Conservation (phyloP, 768 basidiomycete species). For the Lactarius evosmus region DNA sequence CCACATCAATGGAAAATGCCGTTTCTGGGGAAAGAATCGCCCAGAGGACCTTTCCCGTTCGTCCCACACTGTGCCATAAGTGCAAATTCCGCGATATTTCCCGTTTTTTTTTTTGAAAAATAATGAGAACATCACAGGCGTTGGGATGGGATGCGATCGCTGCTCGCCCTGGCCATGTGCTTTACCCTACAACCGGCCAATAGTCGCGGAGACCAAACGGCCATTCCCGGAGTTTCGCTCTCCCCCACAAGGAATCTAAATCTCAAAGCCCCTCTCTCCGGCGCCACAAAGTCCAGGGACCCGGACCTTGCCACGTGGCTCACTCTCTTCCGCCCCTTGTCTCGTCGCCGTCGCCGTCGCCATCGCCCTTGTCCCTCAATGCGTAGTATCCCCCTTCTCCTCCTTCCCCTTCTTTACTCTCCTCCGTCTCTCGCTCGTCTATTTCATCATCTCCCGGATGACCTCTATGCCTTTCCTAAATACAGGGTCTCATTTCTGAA, state of each 20-base stretch:
- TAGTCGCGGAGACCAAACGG: conserved; percentile 27
- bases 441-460: conserved; percentile 75
- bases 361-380: conserved; percentile 18
- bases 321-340: not conserved
- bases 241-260: conserved; percentile 17
- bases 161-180: conserved; percentile 24
- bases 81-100: conserved; percentile 27
- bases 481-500: conserved; percentile 77
- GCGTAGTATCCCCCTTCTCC: not conserved
- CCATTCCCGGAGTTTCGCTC: conserved; percentile 21
- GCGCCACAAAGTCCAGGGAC: conserved; percentile 30
- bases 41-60: conserved; percentile 20
- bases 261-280: conserved; percentile 13
- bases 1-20: conserved; percentile 30
- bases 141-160: conserved; percentile 4
- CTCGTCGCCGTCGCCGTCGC: not conserved
- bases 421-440: conserved; percentile 28
- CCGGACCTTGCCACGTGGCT: conserved; percentile 25
- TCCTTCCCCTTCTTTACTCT: conserved; percentile 8
- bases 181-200: conserved; percentile 11
- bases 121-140: not conserved
- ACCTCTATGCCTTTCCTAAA: conserved; percentile 79
- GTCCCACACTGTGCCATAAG: conserved; percentile 23
- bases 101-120: conserved; percentile 8
- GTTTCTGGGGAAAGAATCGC: conserved; percentile 25